These are phyloP conservation scores for Metschnikowia arizonensis DNA, from an alignment of 805 yeast species.

Conservation along the genomic window DNA sequence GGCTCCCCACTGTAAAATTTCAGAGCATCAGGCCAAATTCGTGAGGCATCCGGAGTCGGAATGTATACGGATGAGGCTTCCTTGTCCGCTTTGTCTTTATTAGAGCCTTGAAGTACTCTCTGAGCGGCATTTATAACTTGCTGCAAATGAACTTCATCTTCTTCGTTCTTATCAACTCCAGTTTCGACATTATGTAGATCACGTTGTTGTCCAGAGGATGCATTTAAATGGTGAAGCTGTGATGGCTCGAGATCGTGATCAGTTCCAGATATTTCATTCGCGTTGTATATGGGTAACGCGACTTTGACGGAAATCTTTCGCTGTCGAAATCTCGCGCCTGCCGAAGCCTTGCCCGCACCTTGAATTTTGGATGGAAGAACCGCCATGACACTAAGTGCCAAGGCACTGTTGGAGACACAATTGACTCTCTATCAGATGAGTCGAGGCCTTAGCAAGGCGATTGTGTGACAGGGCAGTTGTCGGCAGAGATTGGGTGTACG, in stretches of 20 bases:
- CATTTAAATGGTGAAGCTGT: conserved; percentile 38
- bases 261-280: conserved; percentile 72
- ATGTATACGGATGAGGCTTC: conserved; percentile 55
- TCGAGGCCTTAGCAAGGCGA: conserved; percentile 1
- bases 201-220: conserved; percentile 64
- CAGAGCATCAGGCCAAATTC: conserved; percentile 71
- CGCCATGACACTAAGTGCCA: conserved; percentile 31
- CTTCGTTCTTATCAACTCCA: conserved; percentile 97
- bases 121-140: conserved; percentile 82
- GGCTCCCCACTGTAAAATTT: conserved; percentile 60
- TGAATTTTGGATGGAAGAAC: conserved; percentile 37
- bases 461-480: not conserved
- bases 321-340: conserved; percentile 82
- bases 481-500: conserved; percentile 18
- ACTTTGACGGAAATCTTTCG: conserved; percentile 92
- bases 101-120: conserved; percentile 47
- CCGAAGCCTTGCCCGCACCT: conserved; percentile 28
- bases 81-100: conserved; percentile 24
- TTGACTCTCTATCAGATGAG: conserved; percentile 3
- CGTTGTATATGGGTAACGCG: conserved; percentile 70
- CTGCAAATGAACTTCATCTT: conserved; percentile 93
- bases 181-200: conserved; percentile 89
- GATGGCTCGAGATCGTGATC: conserved; percentile 49
- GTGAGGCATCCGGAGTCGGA: conserved; percentile 95
- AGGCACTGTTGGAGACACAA: conserved; percentile 7